Evolutionary conservation across 2,329 filamentous ascomycete species (phyloP).

Genomic region (Verticillium nonalfalfae): DNA sequence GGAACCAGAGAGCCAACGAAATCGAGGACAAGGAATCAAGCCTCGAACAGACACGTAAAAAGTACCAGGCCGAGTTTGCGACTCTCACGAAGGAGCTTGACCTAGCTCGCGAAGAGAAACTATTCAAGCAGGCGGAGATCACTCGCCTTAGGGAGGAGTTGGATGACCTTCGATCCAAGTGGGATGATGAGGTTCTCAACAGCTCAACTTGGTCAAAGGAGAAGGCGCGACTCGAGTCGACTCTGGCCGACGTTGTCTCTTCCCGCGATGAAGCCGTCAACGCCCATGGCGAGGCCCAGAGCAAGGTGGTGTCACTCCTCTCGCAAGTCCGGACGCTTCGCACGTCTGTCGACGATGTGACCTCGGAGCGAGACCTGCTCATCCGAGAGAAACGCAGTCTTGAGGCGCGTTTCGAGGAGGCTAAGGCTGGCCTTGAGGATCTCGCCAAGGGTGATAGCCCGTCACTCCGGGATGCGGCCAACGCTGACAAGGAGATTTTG

Average conservation of each 20-base stretch:
- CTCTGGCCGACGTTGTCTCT: conserved; percentile 78
- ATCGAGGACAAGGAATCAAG: conserved; percentile 95
- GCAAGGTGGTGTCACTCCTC: conserved; percentile 83
- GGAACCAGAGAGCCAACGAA: conserved; percentile 89
- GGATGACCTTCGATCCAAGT: conserved; percentile 89
- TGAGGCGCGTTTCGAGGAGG: conserved; percentile 79
- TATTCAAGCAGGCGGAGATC: conserved; percentile 81
- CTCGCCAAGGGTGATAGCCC: conserved; percentile 80
- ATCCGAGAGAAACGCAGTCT: conserved; percentile 85
- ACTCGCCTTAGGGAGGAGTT: conserved; percentile 88
- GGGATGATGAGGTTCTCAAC: conserved; percentile 97
- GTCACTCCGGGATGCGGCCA: conserved; percentile 82
- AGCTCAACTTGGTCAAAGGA: conserved; percentile 98
- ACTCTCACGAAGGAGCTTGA: conserved; percentile 88
- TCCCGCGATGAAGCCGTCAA: conserved; percentile 91
- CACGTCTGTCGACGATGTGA: conserved; percentile 77
- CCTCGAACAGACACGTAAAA: conserved; percentile 95
- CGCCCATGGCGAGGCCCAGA: conserved; percentile 91
- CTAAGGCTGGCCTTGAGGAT: conserved; percentile 82
- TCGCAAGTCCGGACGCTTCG: conserved; percentile 84
- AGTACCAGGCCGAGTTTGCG: conserved; percentile 91
- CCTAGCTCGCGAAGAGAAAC: conserved; percentile 82
- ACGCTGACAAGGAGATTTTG: conserved; percentile 80
- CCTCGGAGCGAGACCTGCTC: conserved; percentile 77
- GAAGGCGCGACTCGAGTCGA: conserved; percentile 85